phyloP scores from a whole-genome alignment of 352 stramenopile species.

The Sclerospora graminicola region DNA sequence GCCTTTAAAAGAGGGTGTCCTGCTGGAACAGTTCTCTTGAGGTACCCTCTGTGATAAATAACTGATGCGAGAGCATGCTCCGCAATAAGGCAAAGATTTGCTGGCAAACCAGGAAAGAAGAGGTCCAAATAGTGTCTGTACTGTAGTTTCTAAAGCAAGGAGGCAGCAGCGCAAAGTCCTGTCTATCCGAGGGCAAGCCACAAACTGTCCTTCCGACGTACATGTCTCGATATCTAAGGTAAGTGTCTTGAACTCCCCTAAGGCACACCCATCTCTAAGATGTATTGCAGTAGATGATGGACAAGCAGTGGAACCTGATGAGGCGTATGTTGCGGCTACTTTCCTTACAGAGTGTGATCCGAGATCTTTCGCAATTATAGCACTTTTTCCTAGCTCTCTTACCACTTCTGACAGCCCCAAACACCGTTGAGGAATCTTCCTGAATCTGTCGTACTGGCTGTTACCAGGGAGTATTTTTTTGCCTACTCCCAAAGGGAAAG shows the following conservation, averaged over 20 bases:
- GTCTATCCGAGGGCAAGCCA: slow-evolving; percentile 2
- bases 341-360: slow-evolving; percentile 19
- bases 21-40: too few species aligned
- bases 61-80: too few species aligned
- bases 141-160: background rate
- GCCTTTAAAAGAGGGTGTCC: too few species aligned
- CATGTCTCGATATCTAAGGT: slow-evolving; percentile 14
- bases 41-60: too few species aligned
- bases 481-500: background rate
- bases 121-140: too few species aligned
- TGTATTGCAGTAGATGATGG: slow-evolving; percentile 10
- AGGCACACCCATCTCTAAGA: slow-evolving; percentile 8
- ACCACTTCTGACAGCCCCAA: background rate
- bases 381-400: slow-evolving; percentile 8
- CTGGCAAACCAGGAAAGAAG: too few species aligned
- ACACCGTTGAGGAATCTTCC: slow-evolving; percentile 2
- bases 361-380: slow-evolving; percentile 8
- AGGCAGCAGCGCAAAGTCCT: slow-evolving; percentile 10
- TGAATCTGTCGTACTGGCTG: slow-evolving; percentile 7
- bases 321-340: slow-evolving; percentile 5
- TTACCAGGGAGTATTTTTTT: slow-evolving; percentile 3
- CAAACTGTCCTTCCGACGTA: slow-evolving; percentile 14
- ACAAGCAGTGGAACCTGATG: slow-evolving; percentile 8
- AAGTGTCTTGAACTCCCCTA: slow-evolving; percentile 13
- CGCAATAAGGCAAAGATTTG: too few species aligned